Conservation (phyloP, 805 yeast genomes). For the Wickerhamiella domercqiae region DNA sequence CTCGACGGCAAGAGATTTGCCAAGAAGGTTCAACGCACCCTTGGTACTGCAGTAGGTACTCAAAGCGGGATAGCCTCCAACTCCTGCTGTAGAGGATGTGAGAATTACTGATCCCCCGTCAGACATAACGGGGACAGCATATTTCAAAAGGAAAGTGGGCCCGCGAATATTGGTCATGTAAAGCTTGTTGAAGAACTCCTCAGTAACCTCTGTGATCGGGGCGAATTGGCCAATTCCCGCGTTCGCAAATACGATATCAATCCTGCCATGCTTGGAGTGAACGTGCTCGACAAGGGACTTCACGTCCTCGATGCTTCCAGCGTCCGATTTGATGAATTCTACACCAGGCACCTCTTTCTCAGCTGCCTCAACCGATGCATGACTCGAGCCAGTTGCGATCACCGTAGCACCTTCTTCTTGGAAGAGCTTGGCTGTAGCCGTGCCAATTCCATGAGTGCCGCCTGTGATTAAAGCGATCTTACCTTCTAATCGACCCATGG, state of each 20-base stretch:
- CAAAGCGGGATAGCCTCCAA: constrained; percentile 74
- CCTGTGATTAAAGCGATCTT: constrained; percentile 75
- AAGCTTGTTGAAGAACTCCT: constrained; percentile 53
- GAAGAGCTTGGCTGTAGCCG: constrained; percentile 63
- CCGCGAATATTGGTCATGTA: constrained; percentile 65
- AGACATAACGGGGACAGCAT: constrained; percentile 36
- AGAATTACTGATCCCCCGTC: constrained; percentile 67
- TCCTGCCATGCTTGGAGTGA: constrained; percentile 54
- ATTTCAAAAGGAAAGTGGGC: constrained; percentile 63
- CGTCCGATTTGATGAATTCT: constrained; percentile 46
- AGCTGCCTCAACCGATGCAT: no score
- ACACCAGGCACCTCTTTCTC: constrained; percentile 45
- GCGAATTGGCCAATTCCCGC: constrained; percentile 84
- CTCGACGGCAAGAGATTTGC: constrained; percentile 60
- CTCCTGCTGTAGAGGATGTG: constrained; percentile 84
- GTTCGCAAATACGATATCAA: constrained; percentile 75
- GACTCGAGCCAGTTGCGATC: constrained; percentile 50
- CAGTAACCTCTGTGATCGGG: constrained; percentile 33
- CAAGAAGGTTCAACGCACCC: constrained; percentile 55
- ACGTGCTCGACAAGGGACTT: constrained; percentile 35
- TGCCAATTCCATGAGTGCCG: constrained; percentile 74
- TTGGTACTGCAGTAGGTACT: constrained; percentile 83
- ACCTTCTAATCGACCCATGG: constrained; percentile 25
- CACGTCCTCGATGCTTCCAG: constrained; percentile 36
- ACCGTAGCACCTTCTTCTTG: constrained; percentile 82